Evolutionary conservation across 2,329 filamentous ascomycete species (phyloP), one percentile per base, ranked within the genome.

Genomic region (Parastagonospora avenae): DNA sequence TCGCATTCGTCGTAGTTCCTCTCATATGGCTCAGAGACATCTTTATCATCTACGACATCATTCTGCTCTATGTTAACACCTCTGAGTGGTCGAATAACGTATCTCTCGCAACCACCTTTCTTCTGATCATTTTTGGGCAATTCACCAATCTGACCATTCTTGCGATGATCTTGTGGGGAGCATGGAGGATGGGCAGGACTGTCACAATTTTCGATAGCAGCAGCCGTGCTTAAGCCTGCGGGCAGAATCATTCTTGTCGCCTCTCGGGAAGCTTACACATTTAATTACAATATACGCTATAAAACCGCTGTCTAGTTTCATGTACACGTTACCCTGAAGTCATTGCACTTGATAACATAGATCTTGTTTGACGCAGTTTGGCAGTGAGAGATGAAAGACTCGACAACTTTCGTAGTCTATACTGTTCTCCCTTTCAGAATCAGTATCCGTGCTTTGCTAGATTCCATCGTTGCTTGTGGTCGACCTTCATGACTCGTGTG

Each of bases 11-110:
- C 19, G 44, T 48, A 0, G 49, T 52, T 8, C 49, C 49, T 1
- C 44, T 52, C 11, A 52, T 52, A 8, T 52, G 49, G 44, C 44
- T 52, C 2, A 39, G 49, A 35, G 49, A 52, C 3, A 48, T 36
- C 16, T 52, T 52, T 28, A 48, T 52, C n/a, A 43, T 52, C 15
- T 52, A 52, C 6, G 49, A 52, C 12, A 40, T 52, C 16, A 32
- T 48, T 4, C 44, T 52, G 0, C 44, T 52, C 7, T 48, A 48
- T 11, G 28, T 43, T 6, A 19, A 48, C 16, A 52, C 44, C 4
- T 29, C 44, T 0, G 33, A 24, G 3, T 52, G 49, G 49, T 40
- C 49, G 4, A 2, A 28, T 10, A 48, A 29, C 2, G 14, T 43
- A 2, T 19, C 37, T n/a, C 19, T 43, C 10, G 49, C 44, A 27